Evolutionary conservation across 495 filamentous ascomycete species (phyloP).

Genomic region (Staphylotrichum longicolle): DNA sequence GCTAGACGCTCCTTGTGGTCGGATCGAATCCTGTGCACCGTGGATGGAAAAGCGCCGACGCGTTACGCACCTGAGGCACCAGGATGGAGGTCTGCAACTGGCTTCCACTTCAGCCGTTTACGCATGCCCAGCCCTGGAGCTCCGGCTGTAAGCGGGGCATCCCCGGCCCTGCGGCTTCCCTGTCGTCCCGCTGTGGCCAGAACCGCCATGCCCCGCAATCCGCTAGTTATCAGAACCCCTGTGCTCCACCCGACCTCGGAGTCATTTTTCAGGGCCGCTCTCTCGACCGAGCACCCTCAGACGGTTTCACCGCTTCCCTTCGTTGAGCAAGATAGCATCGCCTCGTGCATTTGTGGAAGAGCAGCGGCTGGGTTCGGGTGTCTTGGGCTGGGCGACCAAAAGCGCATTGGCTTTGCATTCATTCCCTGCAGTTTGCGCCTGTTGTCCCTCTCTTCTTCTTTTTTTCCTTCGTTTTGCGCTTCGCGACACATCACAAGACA

Average conservation of each 20-base stretch:
- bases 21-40: background rate
- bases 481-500: background rate
- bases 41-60: background rate
- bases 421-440: background rate
- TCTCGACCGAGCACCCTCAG: conserved; percentile 1
- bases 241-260: conserved; percentile 26
- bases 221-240: conserved; percentile 23
- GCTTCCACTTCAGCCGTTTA: background rate
- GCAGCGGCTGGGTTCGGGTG: background rate
- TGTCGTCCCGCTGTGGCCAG: conserved; percentile 4
- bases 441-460: background rate
- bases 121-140: background rate
- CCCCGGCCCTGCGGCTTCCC: background rate
- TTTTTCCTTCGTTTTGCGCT: background rate
- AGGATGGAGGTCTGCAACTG: too few species aligned
- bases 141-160: conserved; percentile 15
- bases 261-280: conserved; percentile 17
- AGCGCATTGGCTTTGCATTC: background rate
- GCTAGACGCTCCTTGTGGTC: background rate
- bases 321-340: conserved; percentile 7
- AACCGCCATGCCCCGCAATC: conserved; percentile 16
- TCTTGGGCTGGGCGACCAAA: background rate
- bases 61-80: too few species aligned
- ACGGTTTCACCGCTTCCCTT: conserved; percentile 19
- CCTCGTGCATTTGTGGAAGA: background rate